Base-by-base conservation (phyloP, 352 stramenopile genomes). In the Phytopythium ostracodes region DNA sequence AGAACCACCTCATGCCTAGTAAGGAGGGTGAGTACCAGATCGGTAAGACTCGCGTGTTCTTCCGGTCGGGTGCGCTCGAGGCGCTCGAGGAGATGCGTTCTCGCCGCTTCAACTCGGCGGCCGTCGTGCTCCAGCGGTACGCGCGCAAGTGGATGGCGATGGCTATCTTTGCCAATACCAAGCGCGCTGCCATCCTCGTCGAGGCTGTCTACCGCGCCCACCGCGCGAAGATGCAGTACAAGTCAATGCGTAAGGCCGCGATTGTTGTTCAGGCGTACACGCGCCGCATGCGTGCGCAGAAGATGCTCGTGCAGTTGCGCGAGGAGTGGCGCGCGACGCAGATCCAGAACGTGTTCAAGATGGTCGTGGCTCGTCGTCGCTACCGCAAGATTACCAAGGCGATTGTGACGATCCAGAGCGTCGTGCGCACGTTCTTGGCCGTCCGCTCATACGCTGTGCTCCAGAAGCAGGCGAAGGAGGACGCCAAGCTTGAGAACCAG, bases 401-500 rank as follows among this genome's bases (percentile, higher is more conserved):
- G 17, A 90, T 93, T 31, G 60, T 85, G 36, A 79, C 77, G 47
- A 87, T 96, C 57, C 83, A 94, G 64, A 92, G 84, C 54, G 73
- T 94, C 24, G 85, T 92, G 64, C 86, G 88, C 42, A 92, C 88
- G 75, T 88, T 91, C 59, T 64, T 94, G 51, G 86, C 86, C 10
- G 66, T 91, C 55, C 87, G 87, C 38, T 77, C 79, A 12, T 95
- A 88, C 59, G 81, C 75, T 0, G 79, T 88, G 53, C 63, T 93
- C 17, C 80, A 92, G 54, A 80, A 79, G 42, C 91, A 98, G 55
- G 91, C 94, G 10, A 91, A 95, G 61, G 91, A 98, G 62, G 91
- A 98, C 65, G 93, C 93, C 38, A 99, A 99, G 76, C 74, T 99
- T 2, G 94, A 98, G 70, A 98, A 98, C 75, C 94, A 98, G 73